A percentile compares a stretch with the other conserved stretches of the same genome.
These are phyloP conservation scores for Fusarium sp. DNA, from an alignment of 2,329 filamentous ascomycete genomes.

Conservation along the genomic window DNA sequence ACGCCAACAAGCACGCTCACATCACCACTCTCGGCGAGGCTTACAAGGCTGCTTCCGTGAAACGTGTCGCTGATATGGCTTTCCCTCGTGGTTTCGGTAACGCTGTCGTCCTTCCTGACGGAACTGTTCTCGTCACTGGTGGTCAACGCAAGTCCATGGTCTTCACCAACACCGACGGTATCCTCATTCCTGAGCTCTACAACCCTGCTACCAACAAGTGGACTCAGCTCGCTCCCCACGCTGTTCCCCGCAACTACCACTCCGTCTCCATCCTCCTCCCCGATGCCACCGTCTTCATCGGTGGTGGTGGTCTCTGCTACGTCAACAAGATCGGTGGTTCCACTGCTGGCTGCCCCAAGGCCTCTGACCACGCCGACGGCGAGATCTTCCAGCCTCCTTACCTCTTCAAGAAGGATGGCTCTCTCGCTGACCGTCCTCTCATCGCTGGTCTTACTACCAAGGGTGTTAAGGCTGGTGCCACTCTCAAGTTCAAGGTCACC, in stretches of 20 bases:
- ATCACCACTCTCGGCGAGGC: constrained; percentile 58
- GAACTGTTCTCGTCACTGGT: constrained; percentile 54
- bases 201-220: constrained; percentile 56
- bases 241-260: constrained; percentile 62
- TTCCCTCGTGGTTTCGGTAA: constrained; percentile 56
- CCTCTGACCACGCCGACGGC: constrained; percentile 62
- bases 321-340: constrained; percentile 45
- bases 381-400: constrained; percentile 68
- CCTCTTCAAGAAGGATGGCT: constrained; percentile 60
- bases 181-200: constrained; percentile 59
- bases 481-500: constrained; percentile 38
- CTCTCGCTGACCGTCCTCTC: constrained; percentile 47
- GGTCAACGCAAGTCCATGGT: constrained; percentile 53
- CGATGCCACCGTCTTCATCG: constrained; percentile 62
- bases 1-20: constrained; percentile 56
- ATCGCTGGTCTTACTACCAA: constrained; percentile 12
- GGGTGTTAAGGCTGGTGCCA: constrained; percentile 34
- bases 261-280: constrained; percentile 60
- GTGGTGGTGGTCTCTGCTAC: constrained; percentile 64
- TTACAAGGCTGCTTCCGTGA: constrained; percentile 24
- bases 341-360: constrained; percentile 43
- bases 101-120: constrained; percentile 58
- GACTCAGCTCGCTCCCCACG: constrained; percentile 50
- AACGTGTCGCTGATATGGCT: constrained; percentile 47
- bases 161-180: constrained; percentile 58